phyloP scores from a whole-genome alignment of 139 green algal genomes.

The Micractinium conductrix region DNA sequence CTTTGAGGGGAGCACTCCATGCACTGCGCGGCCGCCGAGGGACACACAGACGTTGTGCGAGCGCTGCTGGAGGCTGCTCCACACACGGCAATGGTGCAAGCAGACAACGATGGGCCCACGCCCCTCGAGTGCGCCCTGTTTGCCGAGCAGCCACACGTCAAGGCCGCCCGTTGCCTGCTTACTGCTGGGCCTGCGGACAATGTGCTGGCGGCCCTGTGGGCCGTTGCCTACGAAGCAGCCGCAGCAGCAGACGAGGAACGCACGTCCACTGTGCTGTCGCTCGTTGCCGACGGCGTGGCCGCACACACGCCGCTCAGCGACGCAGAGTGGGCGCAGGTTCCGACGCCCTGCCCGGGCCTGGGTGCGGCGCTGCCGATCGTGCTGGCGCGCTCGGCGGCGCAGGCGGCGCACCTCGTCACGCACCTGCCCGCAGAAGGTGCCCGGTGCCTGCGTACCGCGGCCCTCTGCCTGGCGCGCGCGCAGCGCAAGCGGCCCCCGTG shows the following conservation, averaged over 20 bases:
- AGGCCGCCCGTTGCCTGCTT: neutral
- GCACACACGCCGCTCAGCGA: neutral
- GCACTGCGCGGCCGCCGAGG: no score
- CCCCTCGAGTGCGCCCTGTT: neutral
- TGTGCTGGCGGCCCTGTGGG: neutral
- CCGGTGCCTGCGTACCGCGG: neutral
- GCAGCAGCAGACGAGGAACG: neutral
- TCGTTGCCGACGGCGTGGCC: neutral
- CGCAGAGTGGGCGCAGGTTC: neutral
- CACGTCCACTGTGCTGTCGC: neutral
- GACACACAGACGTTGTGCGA: neutral
- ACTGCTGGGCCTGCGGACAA: neutral
- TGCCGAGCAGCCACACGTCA: neutral
- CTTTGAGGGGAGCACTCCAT: no score
- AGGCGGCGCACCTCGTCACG: neutral
- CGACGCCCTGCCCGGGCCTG: neutral
- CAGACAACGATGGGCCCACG: neutral
- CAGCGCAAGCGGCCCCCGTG: neutral
- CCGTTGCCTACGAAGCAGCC: no score
- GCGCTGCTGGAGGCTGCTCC: neutral
- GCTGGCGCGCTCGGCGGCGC: neutral
- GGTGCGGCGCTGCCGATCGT: neutral
- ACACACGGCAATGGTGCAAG: neutral
- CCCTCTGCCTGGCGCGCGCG: neutral
- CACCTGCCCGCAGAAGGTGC: neutral